Evolutionary conservation across 768 basidiomycete species (phyloP).

Genomic region (Phlegmacium glaucopus): DNA sequence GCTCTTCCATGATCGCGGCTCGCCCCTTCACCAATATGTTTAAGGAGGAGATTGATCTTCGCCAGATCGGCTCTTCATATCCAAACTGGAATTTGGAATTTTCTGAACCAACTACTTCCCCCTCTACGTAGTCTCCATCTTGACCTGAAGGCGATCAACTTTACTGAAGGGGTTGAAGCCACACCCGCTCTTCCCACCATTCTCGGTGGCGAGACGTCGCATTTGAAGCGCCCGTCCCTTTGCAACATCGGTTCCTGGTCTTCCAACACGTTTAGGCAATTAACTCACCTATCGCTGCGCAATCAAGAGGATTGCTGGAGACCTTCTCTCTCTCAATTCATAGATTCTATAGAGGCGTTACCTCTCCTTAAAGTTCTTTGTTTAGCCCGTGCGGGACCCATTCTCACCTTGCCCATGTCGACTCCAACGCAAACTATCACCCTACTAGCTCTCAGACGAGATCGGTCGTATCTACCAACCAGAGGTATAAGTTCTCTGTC

Average conservation of each 20-base stretch:
- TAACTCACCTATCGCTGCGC: background rate
- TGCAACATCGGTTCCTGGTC: background rate
- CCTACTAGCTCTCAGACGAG: no score
- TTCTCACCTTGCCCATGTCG: slow-evolving; percentile 22
- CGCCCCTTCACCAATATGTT: slow-evolving; percentile 95
- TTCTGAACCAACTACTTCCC: background rate
- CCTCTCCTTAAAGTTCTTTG: background rate
- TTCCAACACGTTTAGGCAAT: background rate
- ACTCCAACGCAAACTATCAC: no score
- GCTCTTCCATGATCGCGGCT: slow-evolving; percentile 94
- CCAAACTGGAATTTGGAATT: background rate
- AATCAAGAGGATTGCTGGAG: background rate
- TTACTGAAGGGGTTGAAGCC: background rate
- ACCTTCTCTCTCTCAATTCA: background rate
- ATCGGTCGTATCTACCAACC: no score
- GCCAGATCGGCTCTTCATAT: slow-evolving; percentile 31
- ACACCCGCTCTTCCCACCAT: slow-evolving; percentile 43
- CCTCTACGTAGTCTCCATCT: background rate
- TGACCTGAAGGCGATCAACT: background rate
- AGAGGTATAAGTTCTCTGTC: no score
- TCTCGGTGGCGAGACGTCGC: background rate
- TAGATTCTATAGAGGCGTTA: background rate
- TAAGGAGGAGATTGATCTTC: slow-evolving; percentile 95
- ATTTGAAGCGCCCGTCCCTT: background rate
- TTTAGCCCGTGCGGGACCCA: background rate